Base-by-base conservation (phyloP, 208 protist species). In the Wallacemonas sp. region DNA sequence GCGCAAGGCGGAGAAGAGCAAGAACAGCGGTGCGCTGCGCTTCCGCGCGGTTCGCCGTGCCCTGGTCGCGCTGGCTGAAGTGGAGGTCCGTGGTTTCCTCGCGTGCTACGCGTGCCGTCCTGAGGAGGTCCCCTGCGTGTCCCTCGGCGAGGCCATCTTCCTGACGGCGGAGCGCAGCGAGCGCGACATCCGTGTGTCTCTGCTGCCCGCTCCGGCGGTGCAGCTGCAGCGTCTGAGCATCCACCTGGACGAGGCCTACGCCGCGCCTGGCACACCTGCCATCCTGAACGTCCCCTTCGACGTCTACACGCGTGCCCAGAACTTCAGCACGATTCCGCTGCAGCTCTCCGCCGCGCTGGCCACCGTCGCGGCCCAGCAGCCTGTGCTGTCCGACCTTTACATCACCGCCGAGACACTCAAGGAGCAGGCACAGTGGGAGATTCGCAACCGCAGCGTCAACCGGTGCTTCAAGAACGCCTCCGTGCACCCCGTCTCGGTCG, bases 51-150 rank as follows among this genome's bases (percentile, higher is more conserved):
- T 78, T 4, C 64, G 77, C 29, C 68, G 68, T 19, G 71, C 76
- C n/a, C 57, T 92, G 36, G 33, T 65, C 16, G 72, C 78, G 12
- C 61, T 93, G 8, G 74, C 60, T n/a, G 65, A 83, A 44, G 52
- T 93, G 36, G 87, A 93, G 69, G 64, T 67, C 12, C 57, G 61
- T 9, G 75, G 80, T 8, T 39, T 90, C 26, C 72, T 93, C 38
- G 70, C 76, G 12, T 79, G 79, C 61, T 88, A 88, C 61, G 83
- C 87, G 32, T 88, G 83, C 63, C 68, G 78, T 30, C 21, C 74
- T 6, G 36, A 72, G 12, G 81, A 93, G 63, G 70, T 68, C n/a
- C 65, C 70, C 17, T 65, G 61, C 21, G 78, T 88, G 26, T 70
- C 83, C 16, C 62, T 93, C 5, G 54, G 55, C 47, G 61, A 79